Evolutionary conservation across 2,329 filamentous ascomycete genomes (phyloP).

Genomic region (Plenodomus lindquistii): DNA sequence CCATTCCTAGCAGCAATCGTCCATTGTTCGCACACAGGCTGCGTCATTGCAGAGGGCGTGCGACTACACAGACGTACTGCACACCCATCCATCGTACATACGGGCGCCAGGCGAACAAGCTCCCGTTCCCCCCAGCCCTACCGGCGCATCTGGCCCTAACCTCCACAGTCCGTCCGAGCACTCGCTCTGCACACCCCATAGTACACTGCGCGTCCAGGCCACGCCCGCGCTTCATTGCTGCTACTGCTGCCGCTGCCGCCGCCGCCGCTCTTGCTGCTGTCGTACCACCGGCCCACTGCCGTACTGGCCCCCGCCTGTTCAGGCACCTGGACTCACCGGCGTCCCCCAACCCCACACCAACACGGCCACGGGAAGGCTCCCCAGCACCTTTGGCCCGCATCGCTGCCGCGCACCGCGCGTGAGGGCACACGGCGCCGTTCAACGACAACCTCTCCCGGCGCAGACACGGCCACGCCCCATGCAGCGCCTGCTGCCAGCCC

Average conservation of each 20-base stretch:
- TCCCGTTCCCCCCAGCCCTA: slow-evolving; percentile 9
- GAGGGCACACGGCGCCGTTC: slow-evolving; percentile 11
- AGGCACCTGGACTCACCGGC: slow-evolving; percentile 14
- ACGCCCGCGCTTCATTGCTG: slow-evolving; percentile 8
- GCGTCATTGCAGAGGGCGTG: slow-evolving; percentile 1
- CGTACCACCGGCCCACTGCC: slow-evolving; percentile 15
- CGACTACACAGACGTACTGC: neutral
- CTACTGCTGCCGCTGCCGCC: no score
- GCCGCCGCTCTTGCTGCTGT: no score
- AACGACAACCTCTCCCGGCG: slow-evolving; percentile 14
- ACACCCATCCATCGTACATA: neutral
- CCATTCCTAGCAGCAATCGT: slow-evolving; percentile 1
- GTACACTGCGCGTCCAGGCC: slow-evolving; percentile 1
- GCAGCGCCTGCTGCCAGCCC: slow-evolving; percentile 36
- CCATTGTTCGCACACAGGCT: neutral
- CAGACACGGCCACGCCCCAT: slow-evolving; percentile 32
- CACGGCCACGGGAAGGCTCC: slow-evolving; percentile 24
- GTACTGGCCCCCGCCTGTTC: slow-evolving; percentile 28
- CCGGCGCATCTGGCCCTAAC: slow-evolving; percentile 9
- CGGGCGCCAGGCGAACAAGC: neutral
- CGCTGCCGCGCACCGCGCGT: slow-evolving; percentile 12
- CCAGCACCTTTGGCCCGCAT: slow-evolving; percentile 17
- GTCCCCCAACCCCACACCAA: slow-evolving; percentile 23
- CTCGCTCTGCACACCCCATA: slow-evolving; percentile 5
- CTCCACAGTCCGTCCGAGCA: slow-evolving; percentile 15